Evolutionary conservation across 192 early-diverging fungal genomes (phyloP), one percentile per base, ranked within the genome.

Genomic region (Bifiguratus adelaidae): DNA sequence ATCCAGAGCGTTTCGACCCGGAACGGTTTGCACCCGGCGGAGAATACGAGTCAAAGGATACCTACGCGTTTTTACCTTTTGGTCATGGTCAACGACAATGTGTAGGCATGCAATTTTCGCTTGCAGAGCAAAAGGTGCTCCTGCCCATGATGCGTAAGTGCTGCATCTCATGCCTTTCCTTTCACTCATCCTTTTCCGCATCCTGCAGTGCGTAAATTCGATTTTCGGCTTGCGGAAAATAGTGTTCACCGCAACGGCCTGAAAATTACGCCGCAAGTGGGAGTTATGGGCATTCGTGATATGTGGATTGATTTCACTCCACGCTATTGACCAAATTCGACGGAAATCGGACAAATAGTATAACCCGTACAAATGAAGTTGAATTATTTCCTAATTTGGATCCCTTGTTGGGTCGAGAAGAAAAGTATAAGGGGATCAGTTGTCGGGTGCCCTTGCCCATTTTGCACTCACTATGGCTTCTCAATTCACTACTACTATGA

Each of bases 1-100:
- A 67, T 1, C 72, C 76, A 7, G 50, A 60, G 6, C 52, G 53
- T 42, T 78, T 73, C 18, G 50, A 56, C n/a, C 76, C 76, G 1
- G 70, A 70, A 26, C 68, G 76, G 28, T 78, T 75, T 48, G 59
- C 51, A 28, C 9, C 29, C 0, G 40, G 43, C 13, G 44, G 12
- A 27, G 63, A 54, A 28, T 5, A 41, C 44, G 50, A 48, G 8
- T 5, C 13, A 6, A 36, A 48, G 5, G 15, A 25, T 3, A 35
- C 33, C 19, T 38, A 26, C 0, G 41, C 38, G n/a, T n/a, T n/a
- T n/a, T 4, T 28, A 11, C 44, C 44, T 0, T 45, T 45, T 15
- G 16, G 44, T 16, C 18, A 23, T 11, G 44, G 44, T 16, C 13
- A 15, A 18, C 24, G 44, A 28, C 44, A 45, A 9, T 45, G 44